phyloP scores from a whole-genome alignment of 805 yeast species.

The Metschnikowia kofuensis region DNA sequence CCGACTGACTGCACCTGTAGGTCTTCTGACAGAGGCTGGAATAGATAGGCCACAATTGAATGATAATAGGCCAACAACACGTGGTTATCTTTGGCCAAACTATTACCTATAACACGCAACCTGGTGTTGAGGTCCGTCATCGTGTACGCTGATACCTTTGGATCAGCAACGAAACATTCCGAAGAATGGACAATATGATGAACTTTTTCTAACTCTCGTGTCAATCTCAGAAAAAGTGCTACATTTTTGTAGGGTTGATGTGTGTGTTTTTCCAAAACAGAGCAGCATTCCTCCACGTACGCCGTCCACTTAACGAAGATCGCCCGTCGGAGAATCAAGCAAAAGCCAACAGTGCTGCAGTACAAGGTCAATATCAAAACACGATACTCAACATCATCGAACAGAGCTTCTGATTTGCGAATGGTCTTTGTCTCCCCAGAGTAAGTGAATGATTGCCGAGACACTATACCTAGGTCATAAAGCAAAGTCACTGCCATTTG shows the following conservation, averaged over 20 bases:
- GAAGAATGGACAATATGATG: constrained; percentile 47
- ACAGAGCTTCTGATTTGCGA: constrained; percentile 14
- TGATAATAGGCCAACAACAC: constrained; percentile 50
- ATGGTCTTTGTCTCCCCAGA: constrained; percentile 10
- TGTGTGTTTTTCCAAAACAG: constrained; percentile 38
- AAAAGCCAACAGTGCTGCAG: constrained; percentile 57
- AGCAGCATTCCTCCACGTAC: constrained; percentile 61
- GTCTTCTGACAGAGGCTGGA: constrained; percentile 48
- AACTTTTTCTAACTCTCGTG: constrained; percentile 59
- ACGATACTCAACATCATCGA: constrained; percentile 43
- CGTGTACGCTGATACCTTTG: constrained; percentile 36
- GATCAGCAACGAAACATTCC: constrained; percentile 22
- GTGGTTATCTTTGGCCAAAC: constrained; percentile 38
- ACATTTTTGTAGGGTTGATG: constrained; percentile 37
- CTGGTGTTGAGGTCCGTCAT: constrained; percentile 49
- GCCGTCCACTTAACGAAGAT: constrained; percentile 62
- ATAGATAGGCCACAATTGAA: constrained; percentile 64
- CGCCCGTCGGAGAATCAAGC: constrained; percentile 63
- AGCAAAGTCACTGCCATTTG: constrained; percentile 63
- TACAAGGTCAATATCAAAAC: constrained; percentile 58
- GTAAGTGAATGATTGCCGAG: constrained; percentile 35
- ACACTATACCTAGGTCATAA: constrained; percentile 73
- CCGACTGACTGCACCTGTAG: constrained; percentile 9
- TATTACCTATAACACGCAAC: constrained; percentile 38
- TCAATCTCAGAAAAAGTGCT: constrained; percentile 58